These are phyloP conservation scores for Floccularia luteovirens DNA, from an alignment of 768 basidiomycete species.

Conservation along the genomic window DNA sequence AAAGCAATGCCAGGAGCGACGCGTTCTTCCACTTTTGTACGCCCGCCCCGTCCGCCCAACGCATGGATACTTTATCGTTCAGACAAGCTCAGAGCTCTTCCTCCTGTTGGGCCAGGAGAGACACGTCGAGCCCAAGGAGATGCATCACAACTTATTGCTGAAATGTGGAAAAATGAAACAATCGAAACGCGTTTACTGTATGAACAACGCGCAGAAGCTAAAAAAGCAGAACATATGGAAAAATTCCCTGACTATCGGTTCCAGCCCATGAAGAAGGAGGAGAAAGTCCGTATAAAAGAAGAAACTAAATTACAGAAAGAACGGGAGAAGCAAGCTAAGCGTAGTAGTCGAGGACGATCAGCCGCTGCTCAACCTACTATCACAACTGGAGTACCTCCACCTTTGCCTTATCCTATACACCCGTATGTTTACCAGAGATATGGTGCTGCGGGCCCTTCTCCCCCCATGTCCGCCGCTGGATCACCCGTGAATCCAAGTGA, in stretches of 20 bases:
- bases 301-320: slow-evolving; percentile 33
- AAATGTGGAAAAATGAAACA: slow-evolving; percentile 55
- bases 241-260: slow-evolving; percentile 54
- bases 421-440: slow-evolving; percentile 18
- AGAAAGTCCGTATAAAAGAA: slow-evolving; percentile 32
- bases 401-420: slow-evolving; percentile 10
- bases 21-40: slow-evolving; percentile 8
- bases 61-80: slow-evolving; percentile 81
- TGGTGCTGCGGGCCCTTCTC: slow-evolving; percentile 38
- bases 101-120: slow-evolving; percentile 21
- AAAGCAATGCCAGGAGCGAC: slow-evolving; percentile 8
- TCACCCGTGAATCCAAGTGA: slow-evolving; percentile 28
- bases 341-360: slow-evolving; percentile 11
- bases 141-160: slow-evolving; percentile 56
- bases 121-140: slow-evolving; percentile 46
- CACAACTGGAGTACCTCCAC: slow-evolving; percentile 3
- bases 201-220: slow-evolving; percentile 44
- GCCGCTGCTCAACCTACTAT: slow-evolving; percentile 5
- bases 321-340: slow-evolving; percentile 17
- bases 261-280: slow-evolving; percentile 45
- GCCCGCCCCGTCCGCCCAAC: slow-evolving; percentile 66
- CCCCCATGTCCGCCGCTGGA: slow-evolving; percentile 42
- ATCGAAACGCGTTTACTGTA: slow-evolving; percentile 38
- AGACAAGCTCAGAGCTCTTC: slow-evolving; percentile 39
- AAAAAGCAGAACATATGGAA: slow-evolving; percentile 41